phyloP scores from a whole-genome alignment of 768 basidiomycete species.

The Boletus rufocinnamomeus region DNA sequence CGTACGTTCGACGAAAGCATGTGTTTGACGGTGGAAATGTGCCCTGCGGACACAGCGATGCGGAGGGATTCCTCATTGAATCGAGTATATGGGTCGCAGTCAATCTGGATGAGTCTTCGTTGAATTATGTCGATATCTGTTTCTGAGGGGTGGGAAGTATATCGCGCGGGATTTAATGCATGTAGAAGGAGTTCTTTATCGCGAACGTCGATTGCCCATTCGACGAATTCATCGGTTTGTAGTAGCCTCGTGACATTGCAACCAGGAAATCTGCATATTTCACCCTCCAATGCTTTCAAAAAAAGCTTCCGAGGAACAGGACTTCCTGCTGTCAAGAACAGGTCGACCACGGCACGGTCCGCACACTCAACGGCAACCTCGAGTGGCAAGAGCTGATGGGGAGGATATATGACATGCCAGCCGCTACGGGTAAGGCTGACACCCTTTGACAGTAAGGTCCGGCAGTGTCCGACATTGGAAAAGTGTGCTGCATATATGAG shows the following conservation, averaged over 20 bases:
- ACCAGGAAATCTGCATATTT: not conserved
- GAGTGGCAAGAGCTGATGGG: not conserved
- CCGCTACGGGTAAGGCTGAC: not conserved
- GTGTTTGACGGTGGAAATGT: not conserved
- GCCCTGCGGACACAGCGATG: constrained; percentile 4
- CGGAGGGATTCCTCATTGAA: not conserved
- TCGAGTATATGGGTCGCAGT: not conserved
- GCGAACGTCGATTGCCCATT: not conserved
- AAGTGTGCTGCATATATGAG: not conserved
- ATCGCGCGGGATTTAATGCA: not conserved
- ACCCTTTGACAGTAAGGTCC: not conserved
- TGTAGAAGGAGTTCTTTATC: not conserved
- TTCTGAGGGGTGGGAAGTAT: not conserved
- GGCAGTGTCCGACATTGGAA: not conserved
- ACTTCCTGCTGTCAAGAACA: not conserved
- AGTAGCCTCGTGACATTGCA: not conserved
- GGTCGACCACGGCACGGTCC: not conserved
- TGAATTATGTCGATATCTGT: not conserved
- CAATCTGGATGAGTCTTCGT: constrained; percentile 8
- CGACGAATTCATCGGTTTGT: not conserved
- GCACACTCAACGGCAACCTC: not conserved
- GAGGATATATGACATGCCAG: not conserved
- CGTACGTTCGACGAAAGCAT: not conserved
- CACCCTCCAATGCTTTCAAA: fast-evolving
- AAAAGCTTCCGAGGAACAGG: not conserved